These are phyloP conservation scores for Escovopsis sp. DNA, from an alignment of 2,329 filamentous ascomycete genomes.

Conservation along the genomic window DNA sequence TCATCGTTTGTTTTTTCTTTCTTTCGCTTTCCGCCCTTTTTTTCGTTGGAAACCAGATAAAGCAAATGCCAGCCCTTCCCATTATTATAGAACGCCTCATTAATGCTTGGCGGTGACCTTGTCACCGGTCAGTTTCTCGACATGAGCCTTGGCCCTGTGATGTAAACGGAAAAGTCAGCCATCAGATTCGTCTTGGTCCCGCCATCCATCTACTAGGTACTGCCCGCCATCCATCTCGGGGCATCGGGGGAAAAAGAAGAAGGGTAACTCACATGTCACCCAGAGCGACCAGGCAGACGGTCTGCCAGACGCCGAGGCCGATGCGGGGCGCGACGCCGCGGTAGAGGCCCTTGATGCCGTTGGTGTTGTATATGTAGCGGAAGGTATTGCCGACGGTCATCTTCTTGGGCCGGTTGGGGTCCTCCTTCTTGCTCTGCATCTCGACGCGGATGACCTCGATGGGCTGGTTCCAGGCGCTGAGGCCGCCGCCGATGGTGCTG, in stretches of 20 bases:
- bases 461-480: constrained; percentile 97
- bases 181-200: constrained; percentile 1
- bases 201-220: too few relatives aligned
- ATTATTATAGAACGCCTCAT: constrained; percentile 18
- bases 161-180: constrained; percentile 11
- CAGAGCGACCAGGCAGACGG: constrained; percentile 97
- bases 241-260: not conserved
- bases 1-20: not conserved
- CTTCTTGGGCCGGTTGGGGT: constrained; percentile 97
- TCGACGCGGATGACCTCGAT: constrained; percentile 99
- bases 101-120: constrained; percentile 54
- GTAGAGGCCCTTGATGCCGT: constrained; percentile 86
- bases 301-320: constrained; percentile 95
- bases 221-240: not conserved
- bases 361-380: constrained; percentile 78
- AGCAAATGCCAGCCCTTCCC: constrained; percentile 1
- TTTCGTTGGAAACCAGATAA: too few relatives aligned
- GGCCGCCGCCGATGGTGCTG: constrained; percentile 75
- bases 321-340: constrained; percentile 89
- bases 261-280: constrained; percentile 72
- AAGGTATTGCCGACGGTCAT: constrained; percentile 84
- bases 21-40: too few relatives aligned
- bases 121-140: constrained; percentile 52
- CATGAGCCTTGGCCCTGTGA: constrained; percentile 49
- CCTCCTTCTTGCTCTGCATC: constrained; percentile 98